phyloP scores from a whole-genome alignment of 2,329 filamentous ascomycete genomes.

The Microcyclosporella mali region DNA sequence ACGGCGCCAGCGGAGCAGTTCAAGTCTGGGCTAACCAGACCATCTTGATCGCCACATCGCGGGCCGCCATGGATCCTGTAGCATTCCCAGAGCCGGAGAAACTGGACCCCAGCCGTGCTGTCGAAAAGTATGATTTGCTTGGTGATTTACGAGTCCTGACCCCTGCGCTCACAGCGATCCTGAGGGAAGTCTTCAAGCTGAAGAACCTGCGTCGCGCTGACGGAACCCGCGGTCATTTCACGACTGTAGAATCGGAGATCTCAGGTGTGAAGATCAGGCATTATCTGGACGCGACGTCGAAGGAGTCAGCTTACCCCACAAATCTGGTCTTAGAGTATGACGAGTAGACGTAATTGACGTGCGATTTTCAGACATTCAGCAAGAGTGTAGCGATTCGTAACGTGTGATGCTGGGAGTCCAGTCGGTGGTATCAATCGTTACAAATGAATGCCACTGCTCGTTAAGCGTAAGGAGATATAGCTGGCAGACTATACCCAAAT shows the following conservation, averaged over 20 bases:
- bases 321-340: conserved; percentile 41
- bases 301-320: conserved; percentile 43
- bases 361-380: too few species aligned
- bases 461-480: too few species aligned
- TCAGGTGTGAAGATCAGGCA: conserved; percentile 44
- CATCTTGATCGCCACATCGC: conserved; percentile 41
- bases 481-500: too few species aligned
- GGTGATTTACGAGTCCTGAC: conserved; percentile 38
- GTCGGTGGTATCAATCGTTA: too few species aligned
- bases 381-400: too few species aligned
- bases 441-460: too few species aligned
- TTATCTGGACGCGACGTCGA: conserved; percentile 45
- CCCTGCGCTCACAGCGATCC: conserved; percentile 35
- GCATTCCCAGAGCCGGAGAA: conserved; percentile 39
- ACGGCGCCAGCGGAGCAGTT: conserved; percentile 45
- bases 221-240: conserved; percentile 38
- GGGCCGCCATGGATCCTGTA: conserved; percentile 36
- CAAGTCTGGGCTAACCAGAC: conserved; percentile 41
- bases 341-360: conserved; percentile 7
- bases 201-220: conserved; percentile 38
- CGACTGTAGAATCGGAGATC: conserved; percentile 40
- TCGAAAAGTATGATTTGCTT: conserved; percentile 34
- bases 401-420: too few species aligned
- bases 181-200: conserved; percentile 42
- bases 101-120: conserved; percentile 39